Conservation (phyloP, 2,329 filamentous ascomycete genomes). For the Botryotinia globosa region DNA sequence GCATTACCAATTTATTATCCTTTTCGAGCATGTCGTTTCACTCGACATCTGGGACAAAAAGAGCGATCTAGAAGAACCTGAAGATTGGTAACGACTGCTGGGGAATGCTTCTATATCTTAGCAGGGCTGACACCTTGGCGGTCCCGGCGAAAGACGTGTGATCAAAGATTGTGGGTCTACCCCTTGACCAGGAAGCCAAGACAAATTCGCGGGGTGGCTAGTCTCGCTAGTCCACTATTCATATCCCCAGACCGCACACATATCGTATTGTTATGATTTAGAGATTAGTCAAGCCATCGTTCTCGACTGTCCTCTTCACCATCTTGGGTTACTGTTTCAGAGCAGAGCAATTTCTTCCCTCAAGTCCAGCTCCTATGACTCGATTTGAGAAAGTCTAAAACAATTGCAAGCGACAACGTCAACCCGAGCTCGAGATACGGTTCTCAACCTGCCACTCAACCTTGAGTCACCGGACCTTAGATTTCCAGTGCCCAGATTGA, state of each 20-base stretch:
- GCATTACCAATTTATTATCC: conserved; percentile 8
- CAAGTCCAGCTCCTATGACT: not conserved
- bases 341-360: not conserved
- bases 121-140: conserved; percentile 14
- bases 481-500: not conserved
- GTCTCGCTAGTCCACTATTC: conserved; percentile 3
- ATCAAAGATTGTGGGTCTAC: not conserved
- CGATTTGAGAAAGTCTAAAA: not conserved
- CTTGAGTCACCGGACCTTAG: not conserved
- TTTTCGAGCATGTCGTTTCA: not conserved
- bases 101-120: not conserved
- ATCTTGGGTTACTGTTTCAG: not conserved
- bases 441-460: not conserved
- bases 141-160: not conserved
- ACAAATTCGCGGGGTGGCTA: conserved; percentile 1
- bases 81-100: not conserved
- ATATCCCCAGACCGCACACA: not conserved
- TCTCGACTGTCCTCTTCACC: not conserved
- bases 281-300: not conserved
- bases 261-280: not conserved
- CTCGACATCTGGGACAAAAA: conserved; percentile 1
- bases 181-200: not conserved
- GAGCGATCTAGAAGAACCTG: conserved; percentile 1
- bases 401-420: not conserved
- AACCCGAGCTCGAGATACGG: not conserved